These are phyloP conservation scores for Aspergillus caelatus DNA, from an alignment of 2,329 filamentous ascomycete species.

Conservation along the genomic window DNA sequence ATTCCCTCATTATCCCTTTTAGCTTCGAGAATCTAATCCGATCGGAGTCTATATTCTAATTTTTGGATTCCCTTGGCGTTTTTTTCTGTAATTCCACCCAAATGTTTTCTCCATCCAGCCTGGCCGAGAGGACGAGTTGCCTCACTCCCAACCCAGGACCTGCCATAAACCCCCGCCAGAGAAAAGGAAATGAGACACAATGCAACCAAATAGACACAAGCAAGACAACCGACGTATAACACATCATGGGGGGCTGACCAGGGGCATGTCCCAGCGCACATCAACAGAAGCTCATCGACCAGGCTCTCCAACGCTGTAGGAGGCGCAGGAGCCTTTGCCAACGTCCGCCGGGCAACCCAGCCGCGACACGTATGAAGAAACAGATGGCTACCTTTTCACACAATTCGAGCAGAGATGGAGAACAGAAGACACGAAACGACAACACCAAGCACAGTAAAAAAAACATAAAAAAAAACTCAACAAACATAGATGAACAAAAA, in stretches of 20 bases:
- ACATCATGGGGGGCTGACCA: conserved; percentile 18
- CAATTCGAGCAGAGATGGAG: conserved; percentile 1
- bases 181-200: conserved; percentile 15
- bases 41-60: conserved; percentile 26
- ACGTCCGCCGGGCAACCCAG: conserved; percentile 12
- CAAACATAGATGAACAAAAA: not conserved
- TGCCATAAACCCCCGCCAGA: conserved; percentile 1
- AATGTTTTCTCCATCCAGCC: conserved; percentile 6
- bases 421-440: not conserved
- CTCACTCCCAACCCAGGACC: conserved; percentile 8
- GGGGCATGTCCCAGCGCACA: conserved; percentile 10
- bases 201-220: conserved; percentile 15
- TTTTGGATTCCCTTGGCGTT: conserved; percentile 16
- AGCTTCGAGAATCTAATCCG: conserved; percentile 13
- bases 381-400: conserved; percentile 11
- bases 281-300: not conserved
- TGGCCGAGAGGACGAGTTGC: not conserved
- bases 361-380: conserved; percentile 21
- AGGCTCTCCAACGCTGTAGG: not conserved
- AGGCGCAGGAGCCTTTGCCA: not conserved
- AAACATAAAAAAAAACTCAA: conserved; percentile 9
- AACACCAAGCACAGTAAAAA: conserved; percentile 11
- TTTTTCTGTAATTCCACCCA: conserved; percentile 5
- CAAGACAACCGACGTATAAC: conserved; percentile 22
- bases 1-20: conserved; percentile 16